phyloP scores from a whole-genome alignment of 2,329 filamentous ascomycete genomes.

The Chrysosporium keratinophilum region DNA sequence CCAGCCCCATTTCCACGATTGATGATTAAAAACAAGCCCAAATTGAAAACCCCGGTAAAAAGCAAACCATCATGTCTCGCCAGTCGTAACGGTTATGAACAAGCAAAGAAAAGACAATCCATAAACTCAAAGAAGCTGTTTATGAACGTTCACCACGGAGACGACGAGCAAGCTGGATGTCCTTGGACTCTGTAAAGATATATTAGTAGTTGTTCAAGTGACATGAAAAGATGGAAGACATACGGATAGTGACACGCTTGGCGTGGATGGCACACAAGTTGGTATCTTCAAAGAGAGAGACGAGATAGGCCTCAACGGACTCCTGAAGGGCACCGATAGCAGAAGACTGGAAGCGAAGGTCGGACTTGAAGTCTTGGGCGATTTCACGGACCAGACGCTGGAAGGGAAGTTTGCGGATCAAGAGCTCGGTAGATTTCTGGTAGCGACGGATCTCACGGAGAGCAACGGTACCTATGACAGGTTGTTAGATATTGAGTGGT shows the following conservation, averaged over 20 bases:
- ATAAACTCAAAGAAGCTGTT: constrained; percentile 21
- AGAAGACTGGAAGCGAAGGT: constrained; percentile 94
- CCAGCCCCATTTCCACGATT: constrained; percentile 14
- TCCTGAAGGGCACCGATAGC: constrained; percentile 96
- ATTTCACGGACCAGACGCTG: constrained; percentile 97
- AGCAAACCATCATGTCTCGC: constrained; percentile 38
- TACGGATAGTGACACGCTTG: constrained; percentile 93
- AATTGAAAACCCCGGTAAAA: constrained; percentile 32
- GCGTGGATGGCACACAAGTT: constrained; percentile 98
- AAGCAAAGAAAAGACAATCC: constrained; percentile 25
- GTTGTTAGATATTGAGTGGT: constrained; percentile 21
- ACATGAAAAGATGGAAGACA: constrained; percentile 18
- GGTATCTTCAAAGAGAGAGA: constrained; percentile 96
- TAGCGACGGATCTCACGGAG: constrained; percentile 97
- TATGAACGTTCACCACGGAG: constrained; percentile 90
- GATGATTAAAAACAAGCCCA: constrained; percentile 25
- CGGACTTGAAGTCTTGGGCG: constrained; percentile 88
- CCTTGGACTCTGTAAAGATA: constrained; percentile 53
- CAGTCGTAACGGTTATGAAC: constrained; percentile 32
- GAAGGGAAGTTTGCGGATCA: constrained; percentile 96
- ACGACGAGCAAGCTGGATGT: constrained; percentile 91
- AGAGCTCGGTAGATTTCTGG: constrained; percentile 91
- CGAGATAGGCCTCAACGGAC: constrained; percentile 96
- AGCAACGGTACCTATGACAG: constrained; percentile 65
- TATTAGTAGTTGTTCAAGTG: constrained; percentile 28